phyloP scores from a whole-genome alignment of 2,329 filamentous ascomycete genomes.

The Fusarium sp. region DNA sequence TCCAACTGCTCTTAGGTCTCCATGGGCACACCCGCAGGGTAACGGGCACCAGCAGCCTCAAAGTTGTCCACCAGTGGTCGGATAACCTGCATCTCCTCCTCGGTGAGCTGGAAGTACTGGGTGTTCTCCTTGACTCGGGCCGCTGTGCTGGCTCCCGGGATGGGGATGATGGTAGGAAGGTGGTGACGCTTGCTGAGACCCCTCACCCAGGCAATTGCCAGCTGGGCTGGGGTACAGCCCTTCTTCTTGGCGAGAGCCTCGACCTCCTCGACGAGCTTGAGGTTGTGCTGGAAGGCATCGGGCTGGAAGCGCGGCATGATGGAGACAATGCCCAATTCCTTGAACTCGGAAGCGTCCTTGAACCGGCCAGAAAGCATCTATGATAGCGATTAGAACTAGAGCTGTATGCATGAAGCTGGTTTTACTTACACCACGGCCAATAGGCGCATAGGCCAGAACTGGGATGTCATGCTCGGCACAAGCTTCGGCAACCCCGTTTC shows the following conservation, averaged over 20 bases:
- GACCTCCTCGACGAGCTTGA: slow-evolving; percentile 70
- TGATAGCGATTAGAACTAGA: slow-evolving; percentile 16
- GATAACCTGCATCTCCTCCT: slow-evolving; percentile 63
- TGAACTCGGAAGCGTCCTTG: slow-evolving; percentile 40
- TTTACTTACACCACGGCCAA: slow-evolving; percentile 65
- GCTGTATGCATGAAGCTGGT: neutral
- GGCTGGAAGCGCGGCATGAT: slow-evolving; percentile 70
- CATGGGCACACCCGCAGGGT: slow-evolving; percentile 52
- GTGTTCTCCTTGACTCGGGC: slow-evolving; percentile 73
- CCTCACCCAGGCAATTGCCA: slow-evolving; percentile 75
- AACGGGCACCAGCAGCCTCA: slow-evolving; percentile 61
- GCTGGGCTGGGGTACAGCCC: slow-evolving; percentile 70
- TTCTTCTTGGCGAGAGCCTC: slow-evolving; percentile 70
- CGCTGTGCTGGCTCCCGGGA: slow-evolving; percentile 71
- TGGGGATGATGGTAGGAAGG: slow-evolving; percentile 71
- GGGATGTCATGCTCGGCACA: slow-evolving; percentile 75
- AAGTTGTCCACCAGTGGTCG: slow-evolving; percentile 62
- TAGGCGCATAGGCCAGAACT: slow-evolving; percentile 78
- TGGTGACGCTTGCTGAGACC: slow-evolving; percentile 62
- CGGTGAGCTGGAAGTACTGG: slow-evolving; percentile 59
- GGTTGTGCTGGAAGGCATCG: slow-evolving; percentile 72
- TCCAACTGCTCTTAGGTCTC: slow-evolving; percentile 50
- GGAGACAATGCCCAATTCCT: slow-evolving; percentile 35
- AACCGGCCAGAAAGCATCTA: slow-evolving; percentile 48
- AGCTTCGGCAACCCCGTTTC: slow-evolving; percentile 64